Evolutionary conservation across 2,329 filamentous ascomycete genomes (phyloP).

Genomic region (Apiospora saccharicola): DNA sequence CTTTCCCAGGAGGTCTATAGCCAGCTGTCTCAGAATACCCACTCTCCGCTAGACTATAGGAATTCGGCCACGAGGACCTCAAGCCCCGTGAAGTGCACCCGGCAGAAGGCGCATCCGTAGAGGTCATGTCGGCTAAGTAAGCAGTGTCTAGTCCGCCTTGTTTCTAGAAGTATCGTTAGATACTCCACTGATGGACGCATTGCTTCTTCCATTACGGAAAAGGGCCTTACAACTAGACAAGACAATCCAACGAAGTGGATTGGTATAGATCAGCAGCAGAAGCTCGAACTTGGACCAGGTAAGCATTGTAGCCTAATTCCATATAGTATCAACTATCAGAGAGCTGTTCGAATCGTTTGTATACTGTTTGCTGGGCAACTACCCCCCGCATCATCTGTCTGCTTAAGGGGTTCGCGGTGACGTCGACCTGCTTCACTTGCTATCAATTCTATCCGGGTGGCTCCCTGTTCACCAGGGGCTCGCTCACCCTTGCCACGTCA

Average conservation of each 20-base stretch:
- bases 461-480: neutral
- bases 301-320: neutral
- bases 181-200: neutral
- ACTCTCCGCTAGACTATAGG: neutral
- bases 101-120: neutral
- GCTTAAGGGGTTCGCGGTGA: constrained; percentile 7
- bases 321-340: neutral
- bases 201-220: neutral
- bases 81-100: neutral
- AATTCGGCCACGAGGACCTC: neutral
- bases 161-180: neutral
- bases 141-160: neutral
- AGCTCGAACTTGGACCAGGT: neutral
- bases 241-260: no score
- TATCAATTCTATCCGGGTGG: neutral
- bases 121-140: neutral
- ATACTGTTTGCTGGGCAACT: neutral
- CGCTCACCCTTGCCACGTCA: constrained; percentile 6
- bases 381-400: neutral
- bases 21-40: neutral
- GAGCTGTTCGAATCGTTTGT: neutral
- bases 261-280: neutral
- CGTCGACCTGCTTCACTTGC: neutral
- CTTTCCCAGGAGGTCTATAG: neutral
- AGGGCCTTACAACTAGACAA: neutral